These are phyloP conservation scores for Craterostigma plantagineum DNA, from an alignment of 257 asterid genomes.

Conservation along the genomic window DNA sequence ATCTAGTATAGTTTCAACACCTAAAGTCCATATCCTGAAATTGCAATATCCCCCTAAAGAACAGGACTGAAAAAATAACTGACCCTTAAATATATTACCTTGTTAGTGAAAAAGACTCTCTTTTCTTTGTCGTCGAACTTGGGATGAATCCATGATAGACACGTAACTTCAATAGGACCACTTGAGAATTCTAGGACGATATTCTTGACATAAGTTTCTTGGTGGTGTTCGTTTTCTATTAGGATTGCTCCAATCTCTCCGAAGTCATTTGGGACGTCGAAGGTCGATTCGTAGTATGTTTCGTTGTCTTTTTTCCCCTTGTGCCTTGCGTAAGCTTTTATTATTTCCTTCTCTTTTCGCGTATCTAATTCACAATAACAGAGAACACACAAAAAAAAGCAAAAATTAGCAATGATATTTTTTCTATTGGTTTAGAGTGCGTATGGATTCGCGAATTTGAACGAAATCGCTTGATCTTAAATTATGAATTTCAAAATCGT, in stretches of 20 bases:
- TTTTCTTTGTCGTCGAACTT: constrained; percentile 15
- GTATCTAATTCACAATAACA: not conserved
- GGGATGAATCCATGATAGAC: constrained; percentile 59
- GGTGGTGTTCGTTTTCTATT: constrained; percentile 42
- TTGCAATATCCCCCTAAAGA: too few species aligned
- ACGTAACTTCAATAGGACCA: constrained; percentile 14
- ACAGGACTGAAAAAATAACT: too few species aligned
- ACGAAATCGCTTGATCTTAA: too few species aligned
- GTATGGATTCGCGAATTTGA: too few species aligned
- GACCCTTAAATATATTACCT: constrained; percentile 31
- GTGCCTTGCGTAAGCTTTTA: constrained; percentile 22
- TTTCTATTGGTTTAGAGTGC: too few species aligned
- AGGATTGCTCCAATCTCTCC: constrained; percentile 48
- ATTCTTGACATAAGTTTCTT: constrained; percentile 29
- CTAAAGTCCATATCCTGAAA: too few species aligned
- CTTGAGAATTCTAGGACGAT: constrained; percentile 13
- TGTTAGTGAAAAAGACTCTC: constrained; percentile 38
- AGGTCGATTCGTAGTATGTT: constrained; percentile 17
- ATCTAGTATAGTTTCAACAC: too few species aligned
- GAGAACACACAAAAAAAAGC: not conserved
- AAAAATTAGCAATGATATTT: not conserved
- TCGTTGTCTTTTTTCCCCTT: constrained; percentile 1
- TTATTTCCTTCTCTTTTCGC: constrained; percentile 20
- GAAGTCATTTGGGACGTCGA: constrained; percentile 24
- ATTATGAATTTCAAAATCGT: too few species aligned